Base-by-base conservation (phyloP, 1,284 basidiomycete species). In the Sanguinoderma infundibulare region DNA sequence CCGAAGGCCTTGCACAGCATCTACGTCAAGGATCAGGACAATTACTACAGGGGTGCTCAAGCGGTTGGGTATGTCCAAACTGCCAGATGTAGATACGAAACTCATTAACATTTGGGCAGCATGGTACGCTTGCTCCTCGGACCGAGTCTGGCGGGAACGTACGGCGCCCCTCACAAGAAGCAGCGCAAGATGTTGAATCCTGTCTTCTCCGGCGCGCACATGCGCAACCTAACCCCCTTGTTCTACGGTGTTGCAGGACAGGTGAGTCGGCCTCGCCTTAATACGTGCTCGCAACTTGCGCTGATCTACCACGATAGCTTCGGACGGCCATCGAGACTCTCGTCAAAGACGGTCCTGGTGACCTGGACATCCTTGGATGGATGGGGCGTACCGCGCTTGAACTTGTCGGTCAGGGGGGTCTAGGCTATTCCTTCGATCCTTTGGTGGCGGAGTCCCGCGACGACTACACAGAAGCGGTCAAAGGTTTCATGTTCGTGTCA, bases 351-450 rank as follows among this genome's bases (percentile, higher is more conserved):
- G 67, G 71, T 8, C 32, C 62, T 0, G 50, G 64, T 15, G 70
- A 78, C 57, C 64, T 79, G 26, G 75, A 80, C 54, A 61, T 80
- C 10, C 62, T 76, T 14, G 65, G 70, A 8, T 80, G 77, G 77
- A 74, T 77, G 70, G 68, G 72, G 2, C 70, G 73, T 12, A 70
- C 71, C 5, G 75, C 78, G 17, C 59, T 74, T 22, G 72, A 75
- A 55, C 64, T 72, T 9, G 65, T 75, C 24, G 72, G 73, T 7
- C 71, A 72, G 59, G 73, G 58, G 51, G 75, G 75, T 1, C 61
- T 78, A 1, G 77, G 80, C 15, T 74, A 79, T 62, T 75, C 76
- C 1, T 81, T 81, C 59, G 75, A 78, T 60, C 38, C 73, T 3
- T 67, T 80, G 22, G 60, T 62, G n/a, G 64, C 68, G 14, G 62